Percentiles rank a stretch among this genome's conserved stretches.
Conservation (phyloP, 257 asterid species). For the Primulina eburnea region DNA sequence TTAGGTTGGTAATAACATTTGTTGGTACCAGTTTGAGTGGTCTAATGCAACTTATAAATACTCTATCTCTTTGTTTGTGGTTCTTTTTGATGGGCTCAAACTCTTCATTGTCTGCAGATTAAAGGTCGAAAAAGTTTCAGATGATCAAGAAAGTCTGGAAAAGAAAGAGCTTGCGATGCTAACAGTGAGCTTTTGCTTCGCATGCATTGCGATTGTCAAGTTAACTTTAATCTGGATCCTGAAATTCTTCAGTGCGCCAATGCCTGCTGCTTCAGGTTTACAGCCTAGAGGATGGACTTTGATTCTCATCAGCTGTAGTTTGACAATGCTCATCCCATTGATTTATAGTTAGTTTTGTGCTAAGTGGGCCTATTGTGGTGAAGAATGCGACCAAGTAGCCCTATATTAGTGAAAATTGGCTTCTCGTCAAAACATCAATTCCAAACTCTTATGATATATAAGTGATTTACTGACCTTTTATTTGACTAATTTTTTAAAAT, state of each 20-base stretch:
- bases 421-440: conserved; percentile 3
- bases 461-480: too few relatives aligned
- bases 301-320: conserved; percentile 60
- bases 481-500: too few relatives aligned
- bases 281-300: conserved; percentile 58
- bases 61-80: conserved; percentile 2
- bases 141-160: conserved; percentile 57
- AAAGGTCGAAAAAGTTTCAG: conserved; percentile 59
- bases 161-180: conserved; percentile 63
- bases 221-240: conserved; percentile 35
- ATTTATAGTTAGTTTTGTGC: conserved; percentile 41
- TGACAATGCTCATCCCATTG: conserved; percentile 62
- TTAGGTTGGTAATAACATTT: conserved; percentile 58
- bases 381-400: too few relatives aligned
- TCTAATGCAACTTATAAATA: neutral
- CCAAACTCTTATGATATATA: neutral
- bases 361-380: conserved; percentile 10
- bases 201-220: conserved; percentile 54
- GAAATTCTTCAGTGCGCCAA: conserved; percentile 29
- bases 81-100: neutral
- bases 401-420: neutral
- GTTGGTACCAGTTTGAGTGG: conserved; percentile 6
- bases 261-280: conserved; percentile 29
- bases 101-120: conserved; percentile 45
- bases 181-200: conserved; percentile 48